phyloP scores from a whole-genome alignment of 805 yeast species.

The Barnettozyma vustinii region DNA sequence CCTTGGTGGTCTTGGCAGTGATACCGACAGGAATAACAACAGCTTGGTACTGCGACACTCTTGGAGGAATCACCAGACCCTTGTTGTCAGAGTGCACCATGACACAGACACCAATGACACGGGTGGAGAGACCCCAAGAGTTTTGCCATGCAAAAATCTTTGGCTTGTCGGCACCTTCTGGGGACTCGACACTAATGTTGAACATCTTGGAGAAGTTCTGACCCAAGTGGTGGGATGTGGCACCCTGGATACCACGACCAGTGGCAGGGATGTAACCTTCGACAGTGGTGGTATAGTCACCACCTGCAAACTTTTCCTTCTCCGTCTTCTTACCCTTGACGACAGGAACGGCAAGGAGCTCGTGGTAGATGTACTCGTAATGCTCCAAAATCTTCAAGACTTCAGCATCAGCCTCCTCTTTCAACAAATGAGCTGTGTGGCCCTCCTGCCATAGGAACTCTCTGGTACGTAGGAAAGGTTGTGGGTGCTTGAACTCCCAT shows the following conservation, averaged over 20 bases:
- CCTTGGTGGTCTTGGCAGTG: conserved; percentile 78
- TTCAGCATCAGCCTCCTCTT: conserved; percentile 76
- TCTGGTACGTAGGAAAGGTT: conserved; percentile 97
- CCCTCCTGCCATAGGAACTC: conserved; percentile 99
- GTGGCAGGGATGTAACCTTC: conserved; percentile 98
- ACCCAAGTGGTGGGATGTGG: conserved; percentile 96
- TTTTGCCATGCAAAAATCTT: conserved; percentile 90
- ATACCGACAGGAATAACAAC: conserved; percentile 94
- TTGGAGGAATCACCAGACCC: conserved; percentile 96
- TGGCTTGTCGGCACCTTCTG: conserved; percentile 83
- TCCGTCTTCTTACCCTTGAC: conserved; percentile 93
- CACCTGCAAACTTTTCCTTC: conserved; percentile 98
- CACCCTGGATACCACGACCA: conserved; percentile 99
- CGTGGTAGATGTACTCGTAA: conserved; percentile 82
- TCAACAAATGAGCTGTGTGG: conserved; percentile 92
- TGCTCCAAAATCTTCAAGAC: conserved; percentile 81
- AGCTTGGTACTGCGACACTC: conserved; percentile 89
- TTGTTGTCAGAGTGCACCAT: conserved; percentile 98
- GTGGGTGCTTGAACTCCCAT: conserved; percentile 99
- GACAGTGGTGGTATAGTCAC: conserved; percentile 88
- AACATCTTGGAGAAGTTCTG: conserved; percentile 99
- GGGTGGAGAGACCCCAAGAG: conserved; percentile 98
- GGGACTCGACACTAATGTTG: conserved; percentile 91
- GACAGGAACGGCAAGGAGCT: conserved; percentile 95
- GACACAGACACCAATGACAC: conserved; percentile 98